Evolutionary conservation across 2,329 filamentous ascomycete species (phyloP).

Genomic region (Beauveria scarabaeidicola): DNA sequence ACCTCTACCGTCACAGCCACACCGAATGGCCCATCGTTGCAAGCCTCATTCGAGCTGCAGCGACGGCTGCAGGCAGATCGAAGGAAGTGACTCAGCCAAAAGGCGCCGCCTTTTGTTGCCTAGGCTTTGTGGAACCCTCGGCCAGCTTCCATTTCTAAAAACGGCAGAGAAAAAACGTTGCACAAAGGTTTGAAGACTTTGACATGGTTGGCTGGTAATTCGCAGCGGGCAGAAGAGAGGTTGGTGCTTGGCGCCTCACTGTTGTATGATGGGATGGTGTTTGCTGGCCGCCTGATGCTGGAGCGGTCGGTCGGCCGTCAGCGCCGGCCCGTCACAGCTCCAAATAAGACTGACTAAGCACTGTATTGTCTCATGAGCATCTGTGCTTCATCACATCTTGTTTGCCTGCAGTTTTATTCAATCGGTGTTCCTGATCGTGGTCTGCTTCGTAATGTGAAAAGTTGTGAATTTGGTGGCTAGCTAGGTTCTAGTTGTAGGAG

Average conservation of each 20-base stretch:
- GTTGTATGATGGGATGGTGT: not conserved
- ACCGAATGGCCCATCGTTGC: not conserved
- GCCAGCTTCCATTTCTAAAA: not conserved
- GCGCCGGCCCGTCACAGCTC: not conserved
- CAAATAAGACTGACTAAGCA: not conserved
- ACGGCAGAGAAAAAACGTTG: not conserved
- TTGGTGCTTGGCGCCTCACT: not conserved
- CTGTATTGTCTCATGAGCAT: too few species aligned
- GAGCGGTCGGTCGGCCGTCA: not conserved
- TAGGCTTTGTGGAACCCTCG: not conserved
- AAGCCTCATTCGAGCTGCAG: not conserved
- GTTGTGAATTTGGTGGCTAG: not conserved
- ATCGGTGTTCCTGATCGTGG: not conserved
- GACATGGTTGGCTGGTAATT: not conserved
- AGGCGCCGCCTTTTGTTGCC: not conserved
- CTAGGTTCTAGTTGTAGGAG: not conserved
- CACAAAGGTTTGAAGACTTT: not conserved
- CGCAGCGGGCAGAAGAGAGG: not conserved
- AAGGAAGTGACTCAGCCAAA: slow-evolving; percentile 3
- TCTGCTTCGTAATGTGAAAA: not conserved
- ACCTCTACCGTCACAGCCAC: not conserved
- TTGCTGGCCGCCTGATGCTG: not conserved
- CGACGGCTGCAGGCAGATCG: not conserved
- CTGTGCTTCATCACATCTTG: not conserved
- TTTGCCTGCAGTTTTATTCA: not conserved